phyloP scores from a whole-genome alignment of 148 eudicot species.

The Drosera capensis region DNA sequence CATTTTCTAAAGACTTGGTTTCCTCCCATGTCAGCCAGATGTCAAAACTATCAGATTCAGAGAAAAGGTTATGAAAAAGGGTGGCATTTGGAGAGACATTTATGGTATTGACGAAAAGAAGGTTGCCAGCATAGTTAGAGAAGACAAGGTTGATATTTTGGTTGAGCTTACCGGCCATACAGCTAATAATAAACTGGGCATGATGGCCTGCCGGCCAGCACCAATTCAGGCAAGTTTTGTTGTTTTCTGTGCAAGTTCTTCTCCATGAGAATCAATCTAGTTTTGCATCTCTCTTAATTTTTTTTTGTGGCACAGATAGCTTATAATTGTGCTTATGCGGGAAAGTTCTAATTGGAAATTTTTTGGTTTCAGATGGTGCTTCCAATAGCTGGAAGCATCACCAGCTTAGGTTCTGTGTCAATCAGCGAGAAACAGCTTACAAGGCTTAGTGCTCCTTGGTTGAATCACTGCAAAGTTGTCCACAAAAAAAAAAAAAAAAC shows the following conservation, averaged over 20 bases:
- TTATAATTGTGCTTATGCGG: no score
- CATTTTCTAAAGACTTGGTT: slow-evolving; percentile 7
- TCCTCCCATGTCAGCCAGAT: slow-evolving; percentile 59
- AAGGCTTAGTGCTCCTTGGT: no score
- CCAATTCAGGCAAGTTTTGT: slow-evolving; percentile 67
- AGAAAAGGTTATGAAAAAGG: slow-evolving; percentile 71
- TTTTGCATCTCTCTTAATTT: no score
- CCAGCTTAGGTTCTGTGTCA: no score
- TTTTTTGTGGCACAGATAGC: no score
- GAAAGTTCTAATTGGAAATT: no score
- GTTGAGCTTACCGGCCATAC: slow-evolving; percentile 99
- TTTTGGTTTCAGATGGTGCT: no score
- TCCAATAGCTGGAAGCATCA: no score
- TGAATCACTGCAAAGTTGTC: no score
- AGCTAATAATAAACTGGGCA: slow-evolving; percentile 94
- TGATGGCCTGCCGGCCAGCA: slow-evolving; percentile 98
- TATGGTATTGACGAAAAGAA: slow-evolving; percentile 95
- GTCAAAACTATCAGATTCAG: slow-evolving; percentile 87
- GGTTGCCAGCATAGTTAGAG: slow-evolving; percentile 88
- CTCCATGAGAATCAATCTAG: no score
- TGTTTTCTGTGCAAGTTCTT: neutral
- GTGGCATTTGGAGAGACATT: slow-evolving; percentile 95
- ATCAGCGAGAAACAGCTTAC: no score
- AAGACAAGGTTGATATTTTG: slow-evolving; percentile 89
- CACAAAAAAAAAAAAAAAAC: no score